Evolutionary conservation across 345 rosid species (phyloP), one percentile per base, ranked within the genome.

Genomic region (Pelargonium nanum): DNA sequence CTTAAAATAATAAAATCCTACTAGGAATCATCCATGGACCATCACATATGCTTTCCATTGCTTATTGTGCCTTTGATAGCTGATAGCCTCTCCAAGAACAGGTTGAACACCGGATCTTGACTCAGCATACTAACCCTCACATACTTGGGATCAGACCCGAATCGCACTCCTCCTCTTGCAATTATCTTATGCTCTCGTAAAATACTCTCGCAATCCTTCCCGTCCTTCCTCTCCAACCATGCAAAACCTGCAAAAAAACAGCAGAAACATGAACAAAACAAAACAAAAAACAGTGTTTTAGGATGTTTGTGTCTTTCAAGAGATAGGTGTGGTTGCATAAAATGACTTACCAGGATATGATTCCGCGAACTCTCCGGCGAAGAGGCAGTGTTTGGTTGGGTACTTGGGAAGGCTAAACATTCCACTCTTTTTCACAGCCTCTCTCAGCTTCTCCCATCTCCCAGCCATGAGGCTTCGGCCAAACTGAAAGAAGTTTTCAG

Each of bases 101-200:
- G 65, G 50, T 80, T 62, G 40, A 87, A 87, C 8, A 15, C 81
- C n/a, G 77, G 85, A 6, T 85, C 91, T 26, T 65, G 66, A 65
- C 95, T 66, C 32, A 89, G 70, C 88, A 92, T 74, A 71, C 98
- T 89, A 50, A 89, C 61, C 71, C 96, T 72, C 9, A 66, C 87
- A 26, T 75, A 79, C 48, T 72, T 58, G 26, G 71, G 53, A 61
- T 74, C 80, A 24, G 61, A 75, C 25, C 91, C 98, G 40, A 88
- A 92, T 16, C 75, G 61, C 17, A 53, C 60, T 19, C 98, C 98
- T 0, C 79, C 72, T 60, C 95, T 85, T 24, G 73, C 22, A 59
- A 78, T 32, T 16, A 92, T 74, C 70, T 81, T 85, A 7, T 74
- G 75, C 52, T 45, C 80, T 59, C 72, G 74, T 19, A 92, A 26